phyloP scores from a whole-genome alignment of 441 rosid species.

The Dalechampia spathulata region DNA sequence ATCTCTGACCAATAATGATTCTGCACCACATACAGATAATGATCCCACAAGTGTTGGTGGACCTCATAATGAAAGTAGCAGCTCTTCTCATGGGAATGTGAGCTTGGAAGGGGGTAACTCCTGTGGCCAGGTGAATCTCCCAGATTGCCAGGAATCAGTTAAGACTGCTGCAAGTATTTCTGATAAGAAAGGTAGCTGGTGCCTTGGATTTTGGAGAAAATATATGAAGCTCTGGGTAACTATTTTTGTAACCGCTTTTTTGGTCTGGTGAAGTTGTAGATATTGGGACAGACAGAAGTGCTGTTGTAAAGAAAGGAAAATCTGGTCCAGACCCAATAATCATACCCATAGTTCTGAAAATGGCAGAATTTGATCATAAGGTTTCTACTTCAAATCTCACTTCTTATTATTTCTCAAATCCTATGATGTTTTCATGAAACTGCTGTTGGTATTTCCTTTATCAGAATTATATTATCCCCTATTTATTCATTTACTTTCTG shows the following conservation, averaged over 20 bases:
- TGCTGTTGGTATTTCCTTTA: constrained; percentile 1
- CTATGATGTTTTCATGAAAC: background rate
- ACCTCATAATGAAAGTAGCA: constrained; percentile 25
- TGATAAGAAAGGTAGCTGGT: constrained; percentile 32
- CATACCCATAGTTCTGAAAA: constrained; percentile 79
- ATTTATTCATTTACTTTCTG: background rate
- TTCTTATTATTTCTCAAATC: background rate
- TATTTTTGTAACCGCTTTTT: constrained; percentile 11
- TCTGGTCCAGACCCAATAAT: constrained; percentile 72
- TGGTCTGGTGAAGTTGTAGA: constrained; percentile 41
- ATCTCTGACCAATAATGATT: constrained; percentile 22
- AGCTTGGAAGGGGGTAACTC: constrained; percentile 22
- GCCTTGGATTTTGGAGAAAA: constrained; percentile 4
- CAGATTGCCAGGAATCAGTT: constrained; percentile 29
- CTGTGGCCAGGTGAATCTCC: constrained; percentile 27
- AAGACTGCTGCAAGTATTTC: constrained; percentile 31
- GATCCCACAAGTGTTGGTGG: constrained; percentile 20
- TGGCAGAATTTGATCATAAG: constrained; percentile 96
- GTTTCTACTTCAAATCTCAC: constrained; percentile 26
- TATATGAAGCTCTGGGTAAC: background rate
- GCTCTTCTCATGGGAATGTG: constrained; percentile 14
- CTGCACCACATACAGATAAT: constrained; percentile 27
- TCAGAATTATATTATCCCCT: constrained; percentile 4
- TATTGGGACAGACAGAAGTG: constrained; percentile 22
- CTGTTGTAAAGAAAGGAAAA: constrained; percentile 42